Evolutionary conservation across 345 rosid genomes (phyloP).

Genomic region (Acer negundo): DNA sequence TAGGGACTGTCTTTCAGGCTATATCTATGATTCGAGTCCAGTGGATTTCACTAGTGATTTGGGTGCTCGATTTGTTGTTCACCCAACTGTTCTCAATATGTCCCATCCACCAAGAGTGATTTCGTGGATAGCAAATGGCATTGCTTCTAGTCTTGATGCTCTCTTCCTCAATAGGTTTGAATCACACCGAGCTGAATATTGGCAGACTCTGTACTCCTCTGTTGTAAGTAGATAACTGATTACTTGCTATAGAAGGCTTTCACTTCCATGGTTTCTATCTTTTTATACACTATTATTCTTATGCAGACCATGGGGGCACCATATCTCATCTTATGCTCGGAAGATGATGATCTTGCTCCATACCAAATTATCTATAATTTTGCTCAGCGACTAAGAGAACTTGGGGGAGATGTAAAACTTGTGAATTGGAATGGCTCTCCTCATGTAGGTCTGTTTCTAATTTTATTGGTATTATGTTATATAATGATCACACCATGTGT

Average conservation of each 20-base stretch:
- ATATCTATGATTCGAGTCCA: slow-evolving; percentile 80
- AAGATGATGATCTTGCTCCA: slow-evolving; percentile 81
- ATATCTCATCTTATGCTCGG: slow-evolving; percentile 82
- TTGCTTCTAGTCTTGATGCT: slow-evolving; percentile 76
- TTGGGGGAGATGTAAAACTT: slow-evolving; percentile 80
- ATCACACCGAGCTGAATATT: slow-evolving; percentile 83
- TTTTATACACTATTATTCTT: slow-evolving; percentile 18
- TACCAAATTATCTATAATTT: slow-evolving; percentile 72
- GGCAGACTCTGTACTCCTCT: slow-evolving; percentile 94
- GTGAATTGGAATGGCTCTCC: slow-evolving; percentile 80
- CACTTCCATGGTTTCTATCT: background rate
- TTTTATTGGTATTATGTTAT: background rate
- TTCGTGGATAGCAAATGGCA: slow-evolving; percentile 72
- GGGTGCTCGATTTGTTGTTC: slow-evolving; percentile 69
- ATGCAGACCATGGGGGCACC: slow-evolving; percentile 74
- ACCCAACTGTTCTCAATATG: slow-evolving; percentile 73
- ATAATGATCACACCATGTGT: slow-evolving; percentile 10
- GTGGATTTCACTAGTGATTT: slow-evolving; percentile 88
- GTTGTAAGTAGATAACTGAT: slow-evolving; percentile 53
- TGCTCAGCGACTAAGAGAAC: slow-evolving; percentile 62
- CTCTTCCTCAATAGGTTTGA: slow-evolving; percentile 86
- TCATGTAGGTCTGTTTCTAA: slow-evolving; percentile 75
- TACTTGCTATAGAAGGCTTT: background rate
- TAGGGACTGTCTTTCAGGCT: slow-evolving; percentile 73
- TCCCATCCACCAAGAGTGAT: slow-evolving; percentile 70